These are phyloP conservation scores for Chaetomium globosum DNA, from an alignment of 2,329 filamentous ascomycete genomes.

Conservation along the genomic window DNA sequence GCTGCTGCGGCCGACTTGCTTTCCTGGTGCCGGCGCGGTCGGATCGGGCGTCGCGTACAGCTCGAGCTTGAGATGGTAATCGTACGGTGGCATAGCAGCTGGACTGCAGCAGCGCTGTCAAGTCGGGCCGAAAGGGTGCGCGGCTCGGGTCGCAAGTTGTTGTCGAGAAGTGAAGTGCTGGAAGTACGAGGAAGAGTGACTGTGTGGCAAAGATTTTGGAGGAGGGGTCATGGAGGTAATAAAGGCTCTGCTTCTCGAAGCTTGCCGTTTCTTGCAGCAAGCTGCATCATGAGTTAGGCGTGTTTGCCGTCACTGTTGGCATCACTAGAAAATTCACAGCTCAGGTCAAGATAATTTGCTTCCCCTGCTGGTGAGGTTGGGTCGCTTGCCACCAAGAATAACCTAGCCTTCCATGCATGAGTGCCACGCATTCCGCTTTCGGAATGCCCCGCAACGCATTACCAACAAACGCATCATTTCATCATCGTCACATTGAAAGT, in stretches of 20 bases:
- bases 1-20: conserved; percentile 14
- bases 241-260: conserved; percentile 26
- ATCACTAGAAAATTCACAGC: neutral
- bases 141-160: neutral
- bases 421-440: neutral
- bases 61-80: conserved; percentile 69
- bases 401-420: neutral
- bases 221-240: conserved; percentile 28
- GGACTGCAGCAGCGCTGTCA: neutral
- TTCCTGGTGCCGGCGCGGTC: conserved; percentile 16
- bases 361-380: neutral
- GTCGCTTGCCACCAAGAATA: neutral
- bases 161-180: neutral
- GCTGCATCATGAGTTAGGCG: conserved; percentile 7
- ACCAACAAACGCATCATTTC: neutral
- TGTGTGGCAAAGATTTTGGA: conserved; percentile 8
- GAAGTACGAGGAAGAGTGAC: neutral
- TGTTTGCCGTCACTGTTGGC: neutral
- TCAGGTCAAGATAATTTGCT: neutral
- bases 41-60: conserved; percentile 57
- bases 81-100: conserved; percentile 60
- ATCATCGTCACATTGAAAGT: neutral
- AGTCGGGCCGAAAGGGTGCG: neutral
- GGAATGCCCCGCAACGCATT: conserved; percentile 6
- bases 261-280: conserved; percentile 8